phyloP scores from a whole-genome alignment of 768 basidiomycete genomes.

The Amanita exitialis region DNA sequence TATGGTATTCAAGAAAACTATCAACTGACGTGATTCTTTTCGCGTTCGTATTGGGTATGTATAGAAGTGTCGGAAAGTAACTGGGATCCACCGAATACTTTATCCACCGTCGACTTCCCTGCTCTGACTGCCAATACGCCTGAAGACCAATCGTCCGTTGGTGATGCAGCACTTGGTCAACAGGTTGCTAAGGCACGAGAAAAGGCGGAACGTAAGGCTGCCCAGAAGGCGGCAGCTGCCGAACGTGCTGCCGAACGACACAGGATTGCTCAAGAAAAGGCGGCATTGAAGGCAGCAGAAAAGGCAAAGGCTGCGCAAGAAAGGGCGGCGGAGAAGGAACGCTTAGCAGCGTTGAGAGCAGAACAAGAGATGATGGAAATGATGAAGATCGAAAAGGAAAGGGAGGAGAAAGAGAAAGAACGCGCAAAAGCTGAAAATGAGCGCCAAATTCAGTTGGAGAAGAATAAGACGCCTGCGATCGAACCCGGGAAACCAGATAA shows the following conservation, averaged over 20 bases:
- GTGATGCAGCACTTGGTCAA: conserved; percentile 9
- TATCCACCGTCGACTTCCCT: conserved; percentile 72
- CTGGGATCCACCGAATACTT: conserved; percentile 38
- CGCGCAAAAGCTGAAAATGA: conserved; percentile 30
- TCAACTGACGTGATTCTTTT: conserved; percentile 26
- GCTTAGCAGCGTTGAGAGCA: conserved; percentile 25
- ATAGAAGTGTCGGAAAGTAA: background rate
- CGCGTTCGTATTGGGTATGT: conserved; percentile 14
- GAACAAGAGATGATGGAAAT: conserved; percentile 22
- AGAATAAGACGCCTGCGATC: conserved; percentile 7
- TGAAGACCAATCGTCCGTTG: conserved; percentile 17
- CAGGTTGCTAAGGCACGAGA: conserved; percentile 13
- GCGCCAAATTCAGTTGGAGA: conserved; percentile 13
- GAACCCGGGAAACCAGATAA: conserved; percentile 23
- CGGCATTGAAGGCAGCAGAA: conserved; percentile 41
- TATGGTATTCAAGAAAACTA: conserved; percentile 34
- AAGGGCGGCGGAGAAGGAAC: conserved; percentile 47
- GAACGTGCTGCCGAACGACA: conserved; percentile 56
- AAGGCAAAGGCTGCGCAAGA: conserved; percentile 42
- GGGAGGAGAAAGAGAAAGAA: conserved; percentile 21
- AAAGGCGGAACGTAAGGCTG: conserved; percentile 53
- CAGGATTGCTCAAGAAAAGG: conserved; percentile 48
- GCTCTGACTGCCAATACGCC: conserved; percentile 40
- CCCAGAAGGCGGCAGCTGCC: conserved; percentile 51
- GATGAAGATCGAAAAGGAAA: conserved; percentile 20